Percentiles rank a stretch among this genome's conserved stretches.
Conservation (phyloP, 129 eudicot genomes). For the Arctium lappa region DNA sequence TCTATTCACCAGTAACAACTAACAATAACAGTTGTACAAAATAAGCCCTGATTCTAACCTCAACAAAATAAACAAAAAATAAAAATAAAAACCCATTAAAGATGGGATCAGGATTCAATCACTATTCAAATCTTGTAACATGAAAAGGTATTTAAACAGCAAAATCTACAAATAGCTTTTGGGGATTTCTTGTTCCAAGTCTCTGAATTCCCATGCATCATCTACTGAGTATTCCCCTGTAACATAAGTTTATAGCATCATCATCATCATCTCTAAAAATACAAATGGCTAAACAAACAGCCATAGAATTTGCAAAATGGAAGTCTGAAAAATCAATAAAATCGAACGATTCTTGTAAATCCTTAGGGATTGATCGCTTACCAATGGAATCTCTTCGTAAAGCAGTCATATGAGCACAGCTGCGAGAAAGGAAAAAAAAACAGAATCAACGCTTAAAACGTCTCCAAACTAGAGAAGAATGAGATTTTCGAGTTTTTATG, state of each 20-base stretch:
- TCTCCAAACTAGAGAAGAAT: neutral
- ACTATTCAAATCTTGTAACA: neutral
- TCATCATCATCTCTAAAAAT: neutral
- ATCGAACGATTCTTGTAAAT: neutral
- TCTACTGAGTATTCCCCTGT: conserved; percentile 84
- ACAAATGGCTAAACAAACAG: neutral
- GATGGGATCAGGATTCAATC: neutral
- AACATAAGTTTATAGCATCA: neutral
- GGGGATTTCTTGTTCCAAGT: conserved; percentile 72
- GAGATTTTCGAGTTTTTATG: neutral
- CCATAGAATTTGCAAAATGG: neutral
- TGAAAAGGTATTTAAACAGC: neutral
- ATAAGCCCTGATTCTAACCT: neutral
- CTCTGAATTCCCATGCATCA: conserved; percentile 92
- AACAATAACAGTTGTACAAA: neutral
- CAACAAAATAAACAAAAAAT: neutral
- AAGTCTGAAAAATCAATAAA: neutral
- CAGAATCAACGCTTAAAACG: neutral
- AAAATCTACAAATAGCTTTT: conserved; percentile 62
- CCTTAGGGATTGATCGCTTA: conserved; percentile 24
- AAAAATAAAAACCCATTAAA: neutral
- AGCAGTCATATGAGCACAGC: conserved; percentile 93
- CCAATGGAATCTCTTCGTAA: conserved; percentile 95
- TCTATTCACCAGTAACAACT: neutral
- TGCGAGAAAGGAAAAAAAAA: conserved; percentile 29